A percentile compares a stretch with the other conserved stretches of the same genome.
Conservation (phyloP, 768 basidiomycete species). For the Termitomyces sp. region DNA sequence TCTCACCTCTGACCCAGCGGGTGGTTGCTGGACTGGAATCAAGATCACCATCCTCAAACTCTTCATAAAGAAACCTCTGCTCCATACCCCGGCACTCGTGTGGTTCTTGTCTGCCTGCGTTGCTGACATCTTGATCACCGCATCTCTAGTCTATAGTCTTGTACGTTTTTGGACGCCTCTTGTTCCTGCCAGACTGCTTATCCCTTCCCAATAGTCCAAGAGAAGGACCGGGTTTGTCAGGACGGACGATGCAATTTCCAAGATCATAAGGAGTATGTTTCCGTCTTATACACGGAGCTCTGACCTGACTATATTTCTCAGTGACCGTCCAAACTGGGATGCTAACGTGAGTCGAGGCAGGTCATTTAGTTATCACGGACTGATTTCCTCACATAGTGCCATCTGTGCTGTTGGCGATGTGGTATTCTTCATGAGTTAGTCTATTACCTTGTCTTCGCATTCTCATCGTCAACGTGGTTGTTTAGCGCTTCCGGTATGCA, state of each 20-base stretch:
- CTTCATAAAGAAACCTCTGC: constrained; percentile 24
- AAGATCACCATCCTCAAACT: constrained; percentile 21
- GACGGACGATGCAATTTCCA: constrained; percentile 31
- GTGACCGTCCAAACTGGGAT: constrained; percentile 43
- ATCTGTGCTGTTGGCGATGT: constrained; percentile 41
- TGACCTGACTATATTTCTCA: not conserved
- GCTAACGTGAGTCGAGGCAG: constrained; percentile 27
- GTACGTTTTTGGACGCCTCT: constrained; percentile 18
- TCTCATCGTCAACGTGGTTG: not conserved
- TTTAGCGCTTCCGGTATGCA: constrained; percentile 32
- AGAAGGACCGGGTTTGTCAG: constrained; percentile 30
- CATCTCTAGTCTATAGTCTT: constrained; percentile 35
- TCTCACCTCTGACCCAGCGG: constrained; percentile 4
- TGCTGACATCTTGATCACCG: constrained; percentile 46
- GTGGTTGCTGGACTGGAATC: constrained; percentile 28
- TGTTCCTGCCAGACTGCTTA: not conserved
- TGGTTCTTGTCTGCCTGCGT: constrained; percentile 46
- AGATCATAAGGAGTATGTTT: constrained; percentile 26
- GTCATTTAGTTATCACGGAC: not conserved
- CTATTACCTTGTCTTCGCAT: not conserved
- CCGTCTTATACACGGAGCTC: not conserved
- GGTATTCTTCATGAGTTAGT: constrained; percentile 41
- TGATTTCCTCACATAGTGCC: constrained; percentile 20
- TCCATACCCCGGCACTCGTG: constrained; percentile 27
- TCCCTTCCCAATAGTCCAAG: constrained; percentile 23